Evolutionary conservation across 202 grass and related monocot genomes (phyloP).

Genomic region (Zizania palustris): DNA sequence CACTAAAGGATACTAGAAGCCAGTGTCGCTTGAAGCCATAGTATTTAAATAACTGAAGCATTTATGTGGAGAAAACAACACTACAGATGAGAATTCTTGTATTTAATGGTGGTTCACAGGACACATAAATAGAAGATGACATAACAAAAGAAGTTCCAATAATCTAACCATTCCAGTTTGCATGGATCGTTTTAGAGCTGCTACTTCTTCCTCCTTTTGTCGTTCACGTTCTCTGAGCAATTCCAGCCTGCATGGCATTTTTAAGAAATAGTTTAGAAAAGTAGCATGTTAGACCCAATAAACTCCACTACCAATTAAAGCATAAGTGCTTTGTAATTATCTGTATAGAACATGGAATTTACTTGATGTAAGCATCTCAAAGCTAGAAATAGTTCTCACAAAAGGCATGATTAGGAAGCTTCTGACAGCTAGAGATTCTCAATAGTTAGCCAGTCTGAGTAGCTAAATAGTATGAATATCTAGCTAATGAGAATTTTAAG

Average conservation of each 20-base stretch:
- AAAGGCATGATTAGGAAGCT: no score
- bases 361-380: background rate
- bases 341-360: background rate
- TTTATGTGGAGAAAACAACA: slow-evolving; percentile 3
- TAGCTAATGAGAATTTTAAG: no score
- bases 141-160: background rate
- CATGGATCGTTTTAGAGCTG: slow-evolving; percentile 91
- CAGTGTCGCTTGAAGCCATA: background rate
- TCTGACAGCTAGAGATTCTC: no score
- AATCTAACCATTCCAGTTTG: slow-evolving; percentile 95
- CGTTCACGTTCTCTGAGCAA: slow-evolving; percentile 80
- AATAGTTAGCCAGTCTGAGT: no score
- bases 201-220: slow-evolving; percentile 86
- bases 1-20: background rate
- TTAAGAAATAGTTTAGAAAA: slow-evolving; percentile 24
- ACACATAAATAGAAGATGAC: background rate
- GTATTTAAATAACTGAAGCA: slow-evolving; percentile 10
- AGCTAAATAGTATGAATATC: no score
- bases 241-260: slow-evolving; percentile 66
- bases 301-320: slow-evolving; percentile 1
- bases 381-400: background rate
- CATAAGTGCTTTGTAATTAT: background rate
- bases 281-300: background rate
- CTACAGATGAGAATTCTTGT: background rate
- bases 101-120: slow-evolving; percentile 3